Percentiles rank a stretch among this genome's conserved stretches.
phyloP scores from a whole-genome alignment of 2,329 filamentous ascomycete genomes.

The Aspergillus oerlinghausenensis region DNA sequence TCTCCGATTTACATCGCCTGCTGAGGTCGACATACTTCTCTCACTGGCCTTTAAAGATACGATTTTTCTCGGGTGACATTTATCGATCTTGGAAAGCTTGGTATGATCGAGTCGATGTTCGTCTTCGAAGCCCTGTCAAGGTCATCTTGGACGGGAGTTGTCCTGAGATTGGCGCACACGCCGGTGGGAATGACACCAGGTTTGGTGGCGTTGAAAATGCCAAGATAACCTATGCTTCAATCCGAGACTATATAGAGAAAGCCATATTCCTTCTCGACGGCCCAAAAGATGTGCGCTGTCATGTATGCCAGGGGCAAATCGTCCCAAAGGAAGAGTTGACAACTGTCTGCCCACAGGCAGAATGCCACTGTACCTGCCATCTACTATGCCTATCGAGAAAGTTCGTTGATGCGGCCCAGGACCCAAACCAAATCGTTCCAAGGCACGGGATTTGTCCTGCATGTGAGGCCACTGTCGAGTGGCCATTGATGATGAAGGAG shows the following conservation, averaged over 20 bases:
- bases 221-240: slow-evolving; percentile 49
- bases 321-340: slow-evolving; percentile 37
- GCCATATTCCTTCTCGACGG: slow-evolving; percentile 40
- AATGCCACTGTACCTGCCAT: slow-evolving; percentile 51
- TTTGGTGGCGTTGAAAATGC: slow-evolving; percentile 43
- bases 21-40: slow-evolving; percentile 74
- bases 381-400: slow-evolving; percentile 51
- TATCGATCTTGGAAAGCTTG: slow-evolving; percentile 63
- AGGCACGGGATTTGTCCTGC: slow-evolving; percentile 64
- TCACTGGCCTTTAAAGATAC: slow-evolving; percentile 74
- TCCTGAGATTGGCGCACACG: slow-evolving; percentile 3
- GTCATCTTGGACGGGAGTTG: slow-evolving; percentile 50
- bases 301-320: slow-evolving; percentile 45
- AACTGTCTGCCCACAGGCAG: slow-evolving; percentile 48
- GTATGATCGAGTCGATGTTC: slow-evolving; percentile 47
- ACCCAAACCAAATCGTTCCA: slow-evolving; percentile 55
- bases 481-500: slow-evolving; percentile 78
- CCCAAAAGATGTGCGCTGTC: slow-evolving; percentile 39
- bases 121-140: slow-evolving; percentile 47
- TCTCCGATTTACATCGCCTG: slow-evolving; percentile 78
- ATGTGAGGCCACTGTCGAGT: slow-evolving; percentile 60
- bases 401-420: slow-evolving; percentile 45
- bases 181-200: slow-evolving; percentile 16
- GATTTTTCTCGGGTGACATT: slow-evolving; percentile 71
- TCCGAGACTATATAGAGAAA: slow-evolving; percentile 51